Evolutionary conservation across 1,284 basidiomycete species (phyloP), one percentile per base, ranked within the genome.

Genomic region (Leccinum pachyderme): DNA sequence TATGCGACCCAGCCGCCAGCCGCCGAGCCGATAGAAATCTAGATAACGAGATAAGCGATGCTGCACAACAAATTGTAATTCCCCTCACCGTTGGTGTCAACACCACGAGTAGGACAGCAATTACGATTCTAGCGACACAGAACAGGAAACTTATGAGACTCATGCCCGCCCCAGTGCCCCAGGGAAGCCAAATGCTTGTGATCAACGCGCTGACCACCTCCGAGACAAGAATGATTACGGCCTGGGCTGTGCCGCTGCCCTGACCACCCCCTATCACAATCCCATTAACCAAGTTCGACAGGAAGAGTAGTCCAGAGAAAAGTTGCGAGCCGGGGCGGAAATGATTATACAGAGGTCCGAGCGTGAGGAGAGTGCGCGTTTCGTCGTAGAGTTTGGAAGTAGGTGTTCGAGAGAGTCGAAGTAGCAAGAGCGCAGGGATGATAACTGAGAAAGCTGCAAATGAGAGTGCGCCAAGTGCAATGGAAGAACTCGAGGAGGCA

Each of bases 121-220:
- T 84, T 18, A 94, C 87, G 65, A 98, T 94, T 61, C 96, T 81
- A 31, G 91, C 83, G 3, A 97, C 91, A 57, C 91, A 94, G 61
- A 95, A 87, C 64, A 97, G 76, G 75, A 97, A 96, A 70, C 91
- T 93, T 56, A 95, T 86, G 22, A 93, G 81, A 13, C 94, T 95
- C 95, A 98, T 98, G 61, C 93, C 91, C 1, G 95, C 94, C 3
- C 95, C 95, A 53, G 91, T 89, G 41, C 92, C 94, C 95, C 95
- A 98, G 15, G 95, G 95, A 55, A 95, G 80, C 93, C 94, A 97
- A 41, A 97, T 78, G 56, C 90, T 93, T 41, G 94, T 96, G 31
- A 91, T 82, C 52, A 96, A 76, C 5, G 93, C 89, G 43, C 87
- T 84, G 31, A 80, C 78, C 15, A 97, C 86, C 69, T 97, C 94